phyloP scores from a whole-genome alignment of 2,329 filamentous ascomycete species.

The Parafenestella ontariensis region DNA sequence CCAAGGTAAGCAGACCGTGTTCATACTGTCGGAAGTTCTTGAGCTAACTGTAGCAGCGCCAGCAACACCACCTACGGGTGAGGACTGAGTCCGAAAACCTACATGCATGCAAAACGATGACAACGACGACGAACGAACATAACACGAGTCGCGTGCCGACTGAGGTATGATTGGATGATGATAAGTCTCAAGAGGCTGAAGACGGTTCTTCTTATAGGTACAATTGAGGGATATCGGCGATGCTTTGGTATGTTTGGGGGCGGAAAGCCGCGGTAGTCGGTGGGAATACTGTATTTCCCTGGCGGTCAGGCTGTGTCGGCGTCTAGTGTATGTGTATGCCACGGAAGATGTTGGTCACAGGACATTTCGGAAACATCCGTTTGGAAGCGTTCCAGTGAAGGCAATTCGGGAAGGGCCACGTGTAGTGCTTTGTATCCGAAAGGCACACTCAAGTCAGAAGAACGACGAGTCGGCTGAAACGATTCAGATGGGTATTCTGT shows the following conservation, averaged over 20 bases:
- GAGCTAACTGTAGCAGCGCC: conserved; percentile 12
- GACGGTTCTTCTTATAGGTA: neutral
- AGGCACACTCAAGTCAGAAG: neutral
- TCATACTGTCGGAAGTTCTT: neutral
- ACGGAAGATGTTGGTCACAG: neutral
- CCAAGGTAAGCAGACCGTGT: conserved; percentile 7
- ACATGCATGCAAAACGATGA: neutral
- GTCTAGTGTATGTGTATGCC: neutral
- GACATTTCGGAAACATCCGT: neutral
- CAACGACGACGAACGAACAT: neutral
- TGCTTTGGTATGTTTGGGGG: neutral
- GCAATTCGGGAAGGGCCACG: neutral
- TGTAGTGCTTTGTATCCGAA: neutral
- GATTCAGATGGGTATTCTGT: neutral
- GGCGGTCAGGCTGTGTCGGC: neutral
- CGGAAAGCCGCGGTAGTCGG: neutral
- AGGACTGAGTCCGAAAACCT: neutral
- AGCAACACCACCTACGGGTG: conserved; percentile 21
- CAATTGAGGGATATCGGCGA: neutral
- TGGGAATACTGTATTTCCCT: neutral
- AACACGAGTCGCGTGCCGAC: neutral
- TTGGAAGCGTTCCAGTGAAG: neutral
- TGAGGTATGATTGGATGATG: neutral
- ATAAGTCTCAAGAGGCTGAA: neutral
- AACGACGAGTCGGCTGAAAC: neutral